These are phyloP conservation scores for Populus simonii DNA, from an alignment of 345 rosid species.

Conservation along the genomic window DNA sequence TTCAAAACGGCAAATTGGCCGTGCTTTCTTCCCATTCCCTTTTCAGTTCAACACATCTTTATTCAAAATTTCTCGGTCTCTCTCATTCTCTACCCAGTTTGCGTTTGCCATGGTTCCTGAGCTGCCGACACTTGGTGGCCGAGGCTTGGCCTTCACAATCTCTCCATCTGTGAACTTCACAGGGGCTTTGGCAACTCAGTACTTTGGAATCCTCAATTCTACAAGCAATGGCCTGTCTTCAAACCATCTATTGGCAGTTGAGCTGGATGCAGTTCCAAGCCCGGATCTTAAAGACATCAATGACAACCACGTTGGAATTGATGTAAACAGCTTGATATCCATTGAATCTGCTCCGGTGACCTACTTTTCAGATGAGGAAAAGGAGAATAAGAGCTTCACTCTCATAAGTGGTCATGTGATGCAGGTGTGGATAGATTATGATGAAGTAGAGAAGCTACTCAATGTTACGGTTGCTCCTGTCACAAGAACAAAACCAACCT, in stretches of 20 bases:
- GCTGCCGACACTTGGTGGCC: conserved; percentile 7
- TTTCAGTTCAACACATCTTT: conserved; percentile 14
- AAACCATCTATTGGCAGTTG: conserved; percentile 21
- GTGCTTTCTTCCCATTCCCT: conserved; percentile 42
- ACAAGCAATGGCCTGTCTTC: not conserved
- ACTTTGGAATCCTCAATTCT: conserved; percentile 22
- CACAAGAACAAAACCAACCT: conserved; percentile 3
- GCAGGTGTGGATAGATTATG: too few species aligned
- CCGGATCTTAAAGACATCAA: conserved; percentile 7
- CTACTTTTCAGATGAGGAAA: not conserved
- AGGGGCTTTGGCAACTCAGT: not conserved
- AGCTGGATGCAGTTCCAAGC: conserved; percentile 2
- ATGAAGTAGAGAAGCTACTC: not conserved
- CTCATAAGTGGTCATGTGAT: conserved; percentile 20
- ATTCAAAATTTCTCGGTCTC: conserved; percentile 6
- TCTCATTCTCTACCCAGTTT: conserved; percentile 19
- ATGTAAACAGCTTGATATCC: conserved; percentile 5
- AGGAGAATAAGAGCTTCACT: not conserved
- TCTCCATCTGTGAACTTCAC: conserved; percentile 12
- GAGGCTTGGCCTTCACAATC: conserved; percentile 20
- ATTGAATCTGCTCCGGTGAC: conserved; percentile 1
- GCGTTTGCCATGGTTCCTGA: conserved; percentile 15
- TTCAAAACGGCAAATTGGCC: conserved; percentile 28
- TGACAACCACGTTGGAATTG: conserved; percentile 16
- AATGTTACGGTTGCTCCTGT: conserved; percentile 17